Evolutionary conservation across 139 green algal species (phyloP), one percentile per base, ranked within the genome.

Genomic region (Tetradesmus lagerheimii): DNA sequence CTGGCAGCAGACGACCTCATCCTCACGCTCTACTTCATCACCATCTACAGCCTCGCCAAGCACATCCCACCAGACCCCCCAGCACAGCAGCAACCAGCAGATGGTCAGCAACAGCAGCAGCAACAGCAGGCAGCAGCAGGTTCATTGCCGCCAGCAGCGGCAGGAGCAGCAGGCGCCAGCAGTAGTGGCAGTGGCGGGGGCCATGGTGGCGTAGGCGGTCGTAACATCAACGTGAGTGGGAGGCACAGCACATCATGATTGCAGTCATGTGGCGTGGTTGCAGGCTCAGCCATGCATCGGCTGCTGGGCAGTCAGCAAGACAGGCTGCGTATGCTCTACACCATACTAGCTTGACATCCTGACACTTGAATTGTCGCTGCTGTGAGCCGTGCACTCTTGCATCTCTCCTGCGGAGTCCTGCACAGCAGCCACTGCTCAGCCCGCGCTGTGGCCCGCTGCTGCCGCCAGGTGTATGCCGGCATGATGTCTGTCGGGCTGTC

Each of bases 1-100:
- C 94, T 99, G 31, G 97, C 97, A n/a, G 97, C 97, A 4, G 97
- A 99, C 91, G 97, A 99, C 93, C 93, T 99, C 39, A 96, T 99
- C 25, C 96, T 96, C 75, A 95, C 94, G 0, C n/a, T 97, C 27
- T 98, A 98, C 92, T 98, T 98, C 86, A 92, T 95, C 0, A 87
- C 93, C 18, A 82, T 98, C 8, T 98, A 97, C 93, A 74, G 92
- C 2, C 85, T 98, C 85, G 96, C 96, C 0, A 91, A 91, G 16
- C 43, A 67, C 12, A 92, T 96, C 23, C 94, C 95, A 2, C 87
- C 95, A 1, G 95, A 97, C n/a, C 9, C 23, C 0, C 15, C 64
- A 67, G 29, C 50, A 27, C 62, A 62, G 38, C n/a, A 43, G 31
- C 18, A 2, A 20, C n/a, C n/a, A n/a, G n/a, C n/a, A n/a, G n/a